Conservation (phyloP, 805 yeast species). For the Suhomyces emberorum region DNA sequence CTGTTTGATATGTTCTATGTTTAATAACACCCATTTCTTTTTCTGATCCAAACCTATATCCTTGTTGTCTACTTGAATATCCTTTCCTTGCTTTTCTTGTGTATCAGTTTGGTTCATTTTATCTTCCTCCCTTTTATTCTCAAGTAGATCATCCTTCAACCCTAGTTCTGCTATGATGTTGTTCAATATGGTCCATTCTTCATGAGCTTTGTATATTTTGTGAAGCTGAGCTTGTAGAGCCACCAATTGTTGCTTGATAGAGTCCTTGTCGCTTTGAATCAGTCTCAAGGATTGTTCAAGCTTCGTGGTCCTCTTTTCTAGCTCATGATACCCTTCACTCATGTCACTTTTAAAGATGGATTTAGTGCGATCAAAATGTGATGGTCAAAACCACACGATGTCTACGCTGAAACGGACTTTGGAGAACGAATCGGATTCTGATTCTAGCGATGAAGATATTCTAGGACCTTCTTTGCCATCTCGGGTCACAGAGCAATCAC, state of each 20-base stretch:
- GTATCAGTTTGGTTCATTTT: too few relatives aligned
- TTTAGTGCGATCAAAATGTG: too few relatives aligned
- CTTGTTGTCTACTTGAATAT: not conserved
- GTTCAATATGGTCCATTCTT: conserved; percentile 18
- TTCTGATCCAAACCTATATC: conserved; percentile 9
- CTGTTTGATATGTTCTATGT: conserved; percentile 18
- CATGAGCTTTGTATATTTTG: conserved; percentile 13
- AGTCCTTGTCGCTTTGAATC: conserved; percentile 4
- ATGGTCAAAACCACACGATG: too few relatives aligned
- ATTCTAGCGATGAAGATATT: conserved; percentile 8
- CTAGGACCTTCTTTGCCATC: conserved; percentile 8
- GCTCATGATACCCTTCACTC: conserved; percentile 7
- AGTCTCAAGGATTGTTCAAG: conserved; percentile 10
- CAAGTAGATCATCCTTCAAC: not conserved
- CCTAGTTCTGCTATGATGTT: conserved; percentile 13
- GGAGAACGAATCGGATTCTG: not conserved
- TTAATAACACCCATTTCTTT: conserved; percentile 20
- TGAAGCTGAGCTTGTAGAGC: conserved; percentile 11
- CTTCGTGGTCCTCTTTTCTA: conserved; percentile 6
- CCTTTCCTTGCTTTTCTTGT: not conserved
- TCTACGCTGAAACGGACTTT: not conserved
- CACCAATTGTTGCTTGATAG: conserved; percentile 14
- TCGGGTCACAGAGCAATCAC: not conserved
- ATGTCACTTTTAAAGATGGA: not conserved
- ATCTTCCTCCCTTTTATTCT: too few relatives aligned